Base-by-base conservation (phyloP, 495 filamentous ascomycete genomes). In the Cryomyces minteri region DNA sequence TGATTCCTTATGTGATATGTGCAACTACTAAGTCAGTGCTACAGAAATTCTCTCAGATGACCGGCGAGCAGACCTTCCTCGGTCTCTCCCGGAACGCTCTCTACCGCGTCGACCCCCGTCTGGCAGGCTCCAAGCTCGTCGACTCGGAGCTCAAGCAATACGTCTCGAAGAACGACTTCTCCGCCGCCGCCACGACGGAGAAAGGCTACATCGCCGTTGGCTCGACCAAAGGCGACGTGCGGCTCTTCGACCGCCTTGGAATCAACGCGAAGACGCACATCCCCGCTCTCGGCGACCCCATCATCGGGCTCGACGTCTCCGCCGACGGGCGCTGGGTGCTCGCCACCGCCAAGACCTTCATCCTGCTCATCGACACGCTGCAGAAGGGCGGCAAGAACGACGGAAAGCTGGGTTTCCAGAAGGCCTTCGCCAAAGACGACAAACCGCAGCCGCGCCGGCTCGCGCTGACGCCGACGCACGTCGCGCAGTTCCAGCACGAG, bases 221-320 rank as follows among this genome's bases (percentile, higher is more conserved):
- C 4, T 93, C 84, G 32, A 92, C 86, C 67, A 98, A 98, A 67
- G 90, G 90, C 48, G 90, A 98, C 56, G 88, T 98, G 44, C 83
- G 90, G 40, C 74, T 98, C 58, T 96, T 96, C 56, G 92, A 98
- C 61, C 82, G 85, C 32, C 74, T 96, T 2, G 92, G 92, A 10
- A 88, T 96, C 64, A 93, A 93, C 54, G 90, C 90, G 12, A 98
- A 98, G 69, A 95, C 90, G 1, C 82, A 88, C 46, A 88, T 98
- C 51, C 90, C 90, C 5, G 88, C 92, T 11, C 78, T 98, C 41
- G 90, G 90, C 45, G 90, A 98, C 56, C 74, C 86, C 36, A 95
- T 96, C 56, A 84, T 94, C 47, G 90, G 92, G 50, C 70, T 96
- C 32, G 90, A 98, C 58, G 85, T 93, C 18, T 87, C 81, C 43